Percentiles rank a stretch among this genome's conserved stretches.
Evolutionary conservation across 768 basidiomycete species (phyloP).

Genomic region (Boletus fagicola): DNA sequence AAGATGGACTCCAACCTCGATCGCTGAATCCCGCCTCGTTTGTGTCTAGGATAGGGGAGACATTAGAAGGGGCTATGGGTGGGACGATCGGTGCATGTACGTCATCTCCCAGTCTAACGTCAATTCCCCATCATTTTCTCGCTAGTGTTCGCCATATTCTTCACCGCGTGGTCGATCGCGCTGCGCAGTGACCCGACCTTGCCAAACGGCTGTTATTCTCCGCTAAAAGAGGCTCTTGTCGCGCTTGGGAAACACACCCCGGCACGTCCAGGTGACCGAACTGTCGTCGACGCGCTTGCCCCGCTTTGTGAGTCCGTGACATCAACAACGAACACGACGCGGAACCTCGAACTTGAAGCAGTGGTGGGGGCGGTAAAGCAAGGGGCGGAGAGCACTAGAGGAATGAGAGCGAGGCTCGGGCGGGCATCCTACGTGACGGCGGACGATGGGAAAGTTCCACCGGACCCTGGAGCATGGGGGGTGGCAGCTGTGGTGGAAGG

Average conservation of each 20-base stretch:
- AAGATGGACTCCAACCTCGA: slow-evolving; percentile 22
- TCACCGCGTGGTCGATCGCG: slow-evolving; percentile 36
- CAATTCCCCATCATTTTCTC: not conserved
- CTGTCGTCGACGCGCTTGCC: slow-evolving; percentile 51
- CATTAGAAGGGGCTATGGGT: slow-evolving; percentile 50
- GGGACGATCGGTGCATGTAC: slow-evolving; percentile 52
- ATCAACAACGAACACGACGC: not conserved
- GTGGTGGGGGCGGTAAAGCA: slow-evolving; percentile 35
- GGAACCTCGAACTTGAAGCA: not conserved
- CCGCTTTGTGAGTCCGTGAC: slow-evolving; percentile 40
- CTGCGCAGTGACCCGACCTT: not conserved
- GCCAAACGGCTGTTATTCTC: not conserved
- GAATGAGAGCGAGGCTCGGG: slow-evolving; percentile 47
- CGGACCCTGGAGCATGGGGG: slow-evolving; percentile 60
- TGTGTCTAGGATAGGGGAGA: slow-evolving; percentile 36
- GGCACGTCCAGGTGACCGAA: slow-evolving; percentile 54
- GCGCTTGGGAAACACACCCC: slow-evolving; percentile 44
- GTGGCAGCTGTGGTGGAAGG: slow-evolving; percentile 43
- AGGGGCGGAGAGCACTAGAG: slow-evolving; percentile 48
- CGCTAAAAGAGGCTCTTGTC: slow-evolving; percentile 28
- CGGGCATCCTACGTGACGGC: slow-evolving; percentile 48
- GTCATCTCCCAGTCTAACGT: slow-evolving; percentile 24
- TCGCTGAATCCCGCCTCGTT: slow-evolving; percentile 21
- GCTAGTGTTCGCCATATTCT: slow-evolving; percentile 45
- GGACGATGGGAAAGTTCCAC: slow-evolving; percentile 32